Conservation (phyloP, 2,329 filamentous ascomycete species). For the Apiospora arundinis region DNA sequence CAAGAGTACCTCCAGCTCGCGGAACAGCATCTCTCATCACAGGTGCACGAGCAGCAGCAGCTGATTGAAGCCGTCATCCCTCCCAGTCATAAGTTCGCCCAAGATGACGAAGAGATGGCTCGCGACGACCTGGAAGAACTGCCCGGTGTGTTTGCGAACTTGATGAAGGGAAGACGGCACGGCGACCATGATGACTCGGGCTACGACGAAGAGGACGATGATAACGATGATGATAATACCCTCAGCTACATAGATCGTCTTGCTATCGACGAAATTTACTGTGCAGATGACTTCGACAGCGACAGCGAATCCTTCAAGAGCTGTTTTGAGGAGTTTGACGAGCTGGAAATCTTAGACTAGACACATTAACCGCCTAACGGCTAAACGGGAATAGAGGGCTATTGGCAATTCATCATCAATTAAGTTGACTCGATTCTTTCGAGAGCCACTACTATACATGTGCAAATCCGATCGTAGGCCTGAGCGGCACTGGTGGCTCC, state of each 20-base stretch:
- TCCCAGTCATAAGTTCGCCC: too few relatives aligned
- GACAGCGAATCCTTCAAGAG: not conserved
- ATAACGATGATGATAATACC: too few relatives aligned
- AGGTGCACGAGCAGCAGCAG: not conserved
- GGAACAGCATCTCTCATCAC: not conserved
- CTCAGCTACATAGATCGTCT: too few relatives aligned
- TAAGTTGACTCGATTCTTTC: not conserved
- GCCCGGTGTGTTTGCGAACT: not conserved
- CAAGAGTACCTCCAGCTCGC: slow-evolving; percentile 12
- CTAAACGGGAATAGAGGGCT: too few relatives aligned
- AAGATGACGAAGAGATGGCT: too few relatives aligned
- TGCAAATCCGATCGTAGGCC: not conserved
- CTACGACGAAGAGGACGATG: not conserved
- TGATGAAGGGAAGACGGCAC: not conserved
- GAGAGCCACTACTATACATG: not conserved
- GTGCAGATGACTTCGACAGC: not conserved
- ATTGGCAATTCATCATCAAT: not conserved
- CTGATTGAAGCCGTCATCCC: too few relatives aligned
- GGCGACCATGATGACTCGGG: not conserved
- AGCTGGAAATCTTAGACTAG: too few relatives aligned
- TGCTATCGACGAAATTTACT: too few relatives aligned
- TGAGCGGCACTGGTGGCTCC: too few relatives aligned
- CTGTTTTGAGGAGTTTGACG: not conserved
- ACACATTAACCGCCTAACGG: too few relatives aligned
- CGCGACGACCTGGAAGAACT: not conserved